Base-by-base conservation (phyloP, 169 alveolate genomes). In the Plasmodium malariae region DNA sequence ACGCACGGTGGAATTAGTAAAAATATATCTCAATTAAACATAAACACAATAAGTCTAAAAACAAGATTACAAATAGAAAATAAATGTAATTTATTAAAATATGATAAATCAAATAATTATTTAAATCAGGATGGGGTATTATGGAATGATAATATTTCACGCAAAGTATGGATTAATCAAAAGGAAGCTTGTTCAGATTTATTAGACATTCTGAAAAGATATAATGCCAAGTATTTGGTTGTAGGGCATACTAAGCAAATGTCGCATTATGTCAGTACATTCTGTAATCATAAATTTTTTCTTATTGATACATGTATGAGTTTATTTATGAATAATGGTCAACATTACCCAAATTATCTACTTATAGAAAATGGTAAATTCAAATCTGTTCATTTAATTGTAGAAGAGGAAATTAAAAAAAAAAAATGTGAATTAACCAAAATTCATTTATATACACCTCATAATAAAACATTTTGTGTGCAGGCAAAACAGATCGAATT, bases 221-320 rank as follows among this genome's bases (percentile, higher is more conserved):
- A 62, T 69, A 49, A 63, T 32, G 68, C 89, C 1, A 76, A 43
- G 12, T 36, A 49, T 76, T 48, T 76, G 48, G 78, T 76, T 36
- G 89, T 76, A 9, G 89, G 89, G 3, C 89, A 76, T 51, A 76
- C 78, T 6, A 76, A 17, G 32, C 89, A 76, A 36, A 0, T 26
- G 37, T 62, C 89, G 45, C 89, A 76, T 65, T 12, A 60, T 62
- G 63, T 76, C 63, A 36, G 55, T 19, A n/a, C 72, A 19, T 76
- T 28, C 55, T 76, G 89, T 48, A 63, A 76, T 62, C 34, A 67
- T 5, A 24, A 40, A n/a, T 45, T 28, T 26, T 76, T 76, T 63
- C 89, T 76, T 30, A 76, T 76, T n/a, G 89, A 76, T 54, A 76
- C 89, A 11, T 76, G 89, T 19, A 76, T 76, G 89, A 76, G 89